phyloP scores from a whole-genome alignment of 169 alveolate species.

The Theileria equi region DNA sequence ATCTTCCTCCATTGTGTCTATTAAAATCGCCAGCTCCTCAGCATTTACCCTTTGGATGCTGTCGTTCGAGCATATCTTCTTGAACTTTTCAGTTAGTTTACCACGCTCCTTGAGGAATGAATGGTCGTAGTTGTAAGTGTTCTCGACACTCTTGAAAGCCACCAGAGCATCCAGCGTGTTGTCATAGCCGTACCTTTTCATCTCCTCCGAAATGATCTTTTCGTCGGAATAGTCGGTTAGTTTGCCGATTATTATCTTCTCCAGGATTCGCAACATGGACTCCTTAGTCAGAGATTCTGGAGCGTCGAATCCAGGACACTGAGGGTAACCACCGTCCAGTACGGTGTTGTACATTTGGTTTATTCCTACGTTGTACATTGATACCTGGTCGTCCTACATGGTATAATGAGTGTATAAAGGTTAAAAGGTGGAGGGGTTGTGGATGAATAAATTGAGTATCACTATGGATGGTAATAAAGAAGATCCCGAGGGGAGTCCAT shows the following conservation, averaged over 20 bases:
- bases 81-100: background rate
- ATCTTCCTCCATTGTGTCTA: slow-evolving; percentile 34
- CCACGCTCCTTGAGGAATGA: slow-evolving; percentile 15
- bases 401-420: no score
- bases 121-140: slow-evolving; percentile 32
- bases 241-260: slow-evolving; percentile 1
- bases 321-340: slow-evolving; percentile 37
- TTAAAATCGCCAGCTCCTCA: slow-evolving; percentile 26
- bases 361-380: slow-evolving; percentile 45
- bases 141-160: slow-evolving; percentile 46
- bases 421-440: no score
- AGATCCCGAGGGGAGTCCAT: no score
- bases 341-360: slow-evolving; percentile 52
- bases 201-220: slow-evolving; percentile 11
- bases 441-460: no score
- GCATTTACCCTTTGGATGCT: slow-evolving; percentile 20
- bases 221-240: background rate
- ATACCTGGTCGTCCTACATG: slow-evolving; percentile 60
- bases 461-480: no score
- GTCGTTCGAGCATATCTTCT: background rate
- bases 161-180: slow-evolving; percentile 24
- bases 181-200: slow-evolving; percentile 49
- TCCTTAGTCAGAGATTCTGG: slow-evolving; percentile 14
- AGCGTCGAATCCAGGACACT: slow-evolving; percentile 59
- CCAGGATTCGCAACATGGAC: slow-evolving; percentile 8